A percentile compares a stretch with the other conserved stretches of the same genome.
Conservation (phyloP, 768 basidiomycete species). For the Collybia nuda region DNA sequence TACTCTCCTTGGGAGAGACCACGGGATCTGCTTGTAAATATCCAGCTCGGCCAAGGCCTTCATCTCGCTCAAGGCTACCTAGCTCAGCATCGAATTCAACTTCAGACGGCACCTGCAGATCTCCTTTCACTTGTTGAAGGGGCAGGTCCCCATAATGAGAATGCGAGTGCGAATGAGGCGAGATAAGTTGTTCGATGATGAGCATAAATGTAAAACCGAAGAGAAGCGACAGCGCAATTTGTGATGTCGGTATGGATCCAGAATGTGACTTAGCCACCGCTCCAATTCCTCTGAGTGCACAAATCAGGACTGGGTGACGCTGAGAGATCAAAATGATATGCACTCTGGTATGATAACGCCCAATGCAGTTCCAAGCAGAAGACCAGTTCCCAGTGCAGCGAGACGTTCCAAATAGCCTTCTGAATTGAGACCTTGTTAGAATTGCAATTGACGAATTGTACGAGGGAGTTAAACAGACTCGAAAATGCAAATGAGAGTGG, state of each 20-base stretch:
- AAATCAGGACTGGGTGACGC: neutral
- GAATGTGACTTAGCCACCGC: slow-evolving; percentile 40
- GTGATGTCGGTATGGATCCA: slow-evolving; percentile 43
- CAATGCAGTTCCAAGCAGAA: slow-evolving; percentile 86
- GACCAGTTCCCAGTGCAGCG: slow-evolving; percentile 69
- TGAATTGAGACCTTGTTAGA: slow-evolving; percentile 11
- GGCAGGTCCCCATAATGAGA: slow-evolving; percentile 26
- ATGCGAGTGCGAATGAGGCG: slow-evolving; percentile 47
- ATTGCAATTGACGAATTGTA: slow-evolving; percentile 8
- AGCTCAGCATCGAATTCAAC: slow-evolving; percentile 65
- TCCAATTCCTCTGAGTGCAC: slow-evolving; percentile 67
- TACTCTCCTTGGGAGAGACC: slow-evolving; percentile 11
- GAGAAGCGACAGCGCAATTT: slow-evolving; percentile 64
- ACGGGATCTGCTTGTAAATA: slow-evolving; percentile 18
- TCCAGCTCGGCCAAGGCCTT: slow-evolving; percentile 24
- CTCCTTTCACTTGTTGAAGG: slow-evolving; percentile 21
- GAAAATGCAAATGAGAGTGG: slow-evolving; percentile 77
- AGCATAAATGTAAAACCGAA: slow-evolving; percentile 67
- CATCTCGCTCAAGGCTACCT: slow-evolving; percentile 52
- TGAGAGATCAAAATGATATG: slow-evolving; percentile 27
- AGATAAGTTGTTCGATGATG: slow-evolving; percentile 61
- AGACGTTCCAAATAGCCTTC: slow-evolving; percentile 41
- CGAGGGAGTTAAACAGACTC: slow-evolving; percentile 40
- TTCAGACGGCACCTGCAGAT: slow-evolving; percentile 18
- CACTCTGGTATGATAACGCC: slow-evolving; percentile 94